Evolutionary conservation across 495 filamentous ascomycete genomes (phyloP).

Genomic region (Trichocladium antarcticum): DNA sequence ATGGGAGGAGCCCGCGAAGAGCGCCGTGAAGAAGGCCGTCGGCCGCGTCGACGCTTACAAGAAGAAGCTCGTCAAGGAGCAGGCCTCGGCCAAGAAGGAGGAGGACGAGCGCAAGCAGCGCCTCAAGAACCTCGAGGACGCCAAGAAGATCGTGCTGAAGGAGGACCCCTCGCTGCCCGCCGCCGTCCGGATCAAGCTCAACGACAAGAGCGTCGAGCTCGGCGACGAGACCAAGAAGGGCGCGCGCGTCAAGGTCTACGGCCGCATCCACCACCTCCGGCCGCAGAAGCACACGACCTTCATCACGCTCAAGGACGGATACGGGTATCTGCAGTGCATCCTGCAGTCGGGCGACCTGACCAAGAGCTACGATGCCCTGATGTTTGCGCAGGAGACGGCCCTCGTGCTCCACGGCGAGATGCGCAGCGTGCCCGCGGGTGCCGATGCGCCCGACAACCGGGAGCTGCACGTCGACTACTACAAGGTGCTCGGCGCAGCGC

Average conservation of each 20-base stretch:
- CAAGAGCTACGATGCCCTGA: conserved; percentile 85
- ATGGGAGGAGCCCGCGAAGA: conserved; percentile 76
- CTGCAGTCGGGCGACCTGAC: conserved; percentile 65
- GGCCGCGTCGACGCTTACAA: conserved; percentile 60
- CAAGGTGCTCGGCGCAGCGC: conserved; percentile 67
- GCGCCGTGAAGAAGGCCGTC: conserved; percentile 70
- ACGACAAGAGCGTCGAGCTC: conserved; percentile 57
- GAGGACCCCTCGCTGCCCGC: conserved; percentile 73
- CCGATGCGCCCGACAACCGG: conserved; percentile 72
- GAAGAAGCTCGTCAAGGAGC: conserved; percentile 65
- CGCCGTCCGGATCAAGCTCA: conserved; percentile 63
- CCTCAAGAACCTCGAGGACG: conserved; percentile 59
- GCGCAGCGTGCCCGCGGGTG: conserved; percentile 65
- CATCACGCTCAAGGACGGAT: conserved; percentile 77
- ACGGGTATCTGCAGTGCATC: conserved; percentile 82
- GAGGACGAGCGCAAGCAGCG: conserved; percentile 59
- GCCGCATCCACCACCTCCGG: conserved; percentile 75
- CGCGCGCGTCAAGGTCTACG: conserved; percentile 70
- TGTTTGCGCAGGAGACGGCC: conserved; percentile 79
- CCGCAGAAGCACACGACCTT: conserved; percentile 83
- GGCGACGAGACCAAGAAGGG: conserved; percentile 50
- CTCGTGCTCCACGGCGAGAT: conserved; percentile 84
- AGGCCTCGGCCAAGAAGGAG: conserved; percentile 55
- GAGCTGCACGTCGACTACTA: conserved; percentile 94
- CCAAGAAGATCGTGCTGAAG: conserved; percentile 75